Conservation (phyloP, 768 basidiomycete species). For the Leccinellum albellum region DNA sequence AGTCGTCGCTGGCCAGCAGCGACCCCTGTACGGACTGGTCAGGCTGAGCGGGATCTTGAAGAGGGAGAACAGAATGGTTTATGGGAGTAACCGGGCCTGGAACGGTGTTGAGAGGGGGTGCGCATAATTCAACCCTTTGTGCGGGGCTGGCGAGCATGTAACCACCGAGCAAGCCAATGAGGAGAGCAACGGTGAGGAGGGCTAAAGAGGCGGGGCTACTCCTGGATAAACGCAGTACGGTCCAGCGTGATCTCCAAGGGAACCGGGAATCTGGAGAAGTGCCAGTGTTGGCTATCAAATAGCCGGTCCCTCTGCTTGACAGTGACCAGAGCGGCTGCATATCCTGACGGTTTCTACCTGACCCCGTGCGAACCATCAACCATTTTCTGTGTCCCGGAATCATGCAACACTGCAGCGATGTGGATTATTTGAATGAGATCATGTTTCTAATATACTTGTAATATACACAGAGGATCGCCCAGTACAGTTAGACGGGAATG, state of each 20-base stretch:
- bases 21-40: conserved; percentile 1
- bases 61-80: neutral
- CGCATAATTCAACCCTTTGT: conserved; percentile 17
- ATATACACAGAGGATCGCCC: too few species aligned
- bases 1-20: conserved; percentile 18
- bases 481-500: too few species aligned
- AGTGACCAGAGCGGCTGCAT: neutral
- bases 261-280: conserved; percentile 6
- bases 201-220: conserved; percentile 12
- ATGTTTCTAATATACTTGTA: too few species aligned
- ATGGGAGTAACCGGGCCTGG: neutral
- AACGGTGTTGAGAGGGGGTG: conserved; percentile 13
- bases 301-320: neutral
- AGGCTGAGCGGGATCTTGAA: neutral
- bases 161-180: conserved; percentile 26
- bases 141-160: conserved; percentile 19
- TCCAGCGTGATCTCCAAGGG: conserved; percentile 2
- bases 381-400: too few species aligned
- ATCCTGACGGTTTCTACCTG: neutral
- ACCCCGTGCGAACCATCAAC: too few species aligned
- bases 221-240: conserved; percentile 13
- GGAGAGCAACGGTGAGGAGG: conserved; percentile 19
- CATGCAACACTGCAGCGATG: too few species aligned
- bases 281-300: conserved; percentile 18
- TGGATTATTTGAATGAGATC: too few species aligned